Evolutionary conservation across 73 alveolate genomes (phyloP), one percentile per base, ranked within the genome.

Genomic region (Effrenium voratum): DNA sequence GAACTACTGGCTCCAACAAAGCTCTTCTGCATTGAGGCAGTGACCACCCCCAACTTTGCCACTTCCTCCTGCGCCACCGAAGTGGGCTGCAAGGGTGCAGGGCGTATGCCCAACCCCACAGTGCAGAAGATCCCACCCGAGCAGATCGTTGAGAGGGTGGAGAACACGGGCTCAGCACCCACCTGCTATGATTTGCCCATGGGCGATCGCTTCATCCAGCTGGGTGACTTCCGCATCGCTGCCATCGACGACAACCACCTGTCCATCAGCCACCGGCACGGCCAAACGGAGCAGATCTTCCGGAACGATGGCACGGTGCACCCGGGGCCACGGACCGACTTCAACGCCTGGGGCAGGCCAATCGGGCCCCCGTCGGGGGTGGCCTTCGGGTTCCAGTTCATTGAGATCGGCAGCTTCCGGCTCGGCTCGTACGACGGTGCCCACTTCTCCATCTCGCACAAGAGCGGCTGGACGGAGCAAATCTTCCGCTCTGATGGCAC

Each of bases 51-150:
- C 2, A 76, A 76, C 93, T 82, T 82, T 50, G 10, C 32, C 52
- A 52, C 76, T 15, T 75, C 93, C 16, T 76, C 93, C 34, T 82
- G 93, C 43, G 46, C 40, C 24, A 76, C 75, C 46, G 93, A 82
- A 41, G 76, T 82, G 76, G 93, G 93, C 52, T 82, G 93, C 63
- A 82, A 76, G 76, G 76, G 50, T 36, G 93, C 93, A 36, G 93
- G 93, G 34, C 91, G 70, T 15, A 41, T 30, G 55, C 86, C 86
- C 86, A 38, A 38, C 15, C 10, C 59, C 34, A 52, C 16, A 34
- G 12, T 70, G 82, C 49, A 6, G 30, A 47, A 44, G 30, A 12
- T 38, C 36, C 38, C 40, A 60, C 5, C 36, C 34, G 38, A 22
- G 75, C 34, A 22, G 38, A 22, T 3, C 16, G 34, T 60, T 60